These are phyloP conservation scores for Globisporangium yorkense DNA, from an alignment of 352 stramenopile genomes.

Conservation along the genomic window DNA sequence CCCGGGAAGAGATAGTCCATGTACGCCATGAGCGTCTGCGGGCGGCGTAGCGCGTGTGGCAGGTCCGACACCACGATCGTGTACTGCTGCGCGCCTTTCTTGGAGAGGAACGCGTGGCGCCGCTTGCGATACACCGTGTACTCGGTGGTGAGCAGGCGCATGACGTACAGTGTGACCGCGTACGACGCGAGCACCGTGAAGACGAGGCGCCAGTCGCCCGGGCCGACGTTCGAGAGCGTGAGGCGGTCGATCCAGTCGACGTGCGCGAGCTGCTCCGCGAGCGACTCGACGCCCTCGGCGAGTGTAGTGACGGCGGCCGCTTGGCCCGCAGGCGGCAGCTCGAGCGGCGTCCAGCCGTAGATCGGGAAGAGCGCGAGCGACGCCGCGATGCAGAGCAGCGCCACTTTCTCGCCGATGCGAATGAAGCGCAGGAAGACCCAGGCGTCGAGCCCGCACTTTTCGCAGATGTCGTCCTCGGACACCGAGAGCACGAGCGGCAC, in stretches of 20 bases:
- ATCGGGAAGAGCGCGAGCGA: constrained; percentile 70
- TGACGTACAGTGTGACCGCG: constrained; percentile 41
- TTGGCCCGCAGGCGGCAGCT: constrained; percentile 21
- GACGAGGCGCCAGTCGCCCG: constrained; percentile 56
- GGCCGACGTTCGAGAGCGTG: constrained; percentile 61
- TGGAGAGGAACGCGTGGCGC: constrained; percentile 22
- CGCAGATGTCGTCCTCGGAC: constrained; percentile 47
- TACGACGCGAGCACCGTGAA: constrained; percentile 54
- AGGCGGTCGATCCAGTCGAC: constrained; percentile 62
- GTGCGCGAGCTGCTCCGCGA: constrained; percentile 21
- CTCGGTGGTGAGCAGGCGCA: constrained; percentile 49
- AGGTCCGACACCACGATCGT: constrained; percentile 66
- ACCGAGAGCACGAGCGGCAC: constrained; percentile 57
- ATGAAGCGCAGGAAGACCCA: constrained; percentile 78
- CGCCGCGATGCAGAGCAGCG: constrained; percentile 38
- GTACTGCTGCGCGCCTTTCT: constrained; percentile 62
- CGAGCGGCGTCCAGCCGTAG: constrained; percentile 45
- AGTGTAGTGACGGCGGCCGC: constrained; percentile 13
- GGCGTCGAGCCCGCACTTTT: constrained; percentile 59
- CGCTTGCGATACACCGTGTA: constrained; percentile 27
- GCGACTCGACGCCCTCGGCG: constrained; percentile 15
- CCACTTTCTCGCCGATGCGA: constrained; percentile 61
- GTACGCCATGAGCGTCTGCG: constrained; percentile 58
- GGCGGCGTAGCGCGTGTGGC: constrained; percentile 38
- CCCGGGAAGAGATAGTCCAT: constrained; percentile 62